A percentile compares a stretch with the other conserved stretches of the same genome.
These are phyloP conservation scores for Kodamaea jinghongensis DNA, from an alignment of 805 yeast species.

Conservation along the genomic window DNA sequence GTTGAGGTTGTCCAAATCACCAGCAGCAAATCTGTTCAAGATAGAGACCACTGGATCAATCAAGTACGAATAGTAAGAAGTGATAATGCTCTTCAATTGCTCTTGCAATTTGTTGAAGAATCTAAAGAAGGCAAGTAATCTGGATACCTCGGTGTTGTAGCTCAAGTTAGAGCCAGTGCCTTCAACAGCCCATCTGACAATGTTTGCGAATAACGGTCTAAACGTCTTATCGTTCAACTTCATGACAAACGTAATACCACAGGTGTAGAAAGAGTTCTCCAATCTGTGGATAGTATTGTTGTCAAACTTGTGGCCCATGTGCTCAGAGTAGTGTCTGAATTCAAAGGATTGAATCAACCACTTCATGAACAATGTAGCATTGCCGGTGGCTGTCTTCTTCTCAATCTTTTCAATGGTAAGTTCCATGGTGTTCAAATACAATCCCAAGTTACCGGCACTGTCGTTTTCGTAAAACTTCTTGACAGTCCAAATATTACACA, in stretches of 20 bases:
- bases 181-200: constrained; percentile 89
- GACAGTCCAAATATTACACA: constrained; percentile 60
- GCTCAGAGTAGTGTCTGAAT: constrained; percentile 50
- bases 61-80: constrained; percentile 82
- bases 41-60: constrained; percentile 67
- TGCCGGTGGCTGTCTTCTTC: constrained; percentile 71
- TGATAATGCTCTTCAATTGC: constrained; percentile 79
- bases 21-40: constrained; percentile 47
- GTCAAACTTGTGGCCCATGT: constrained; percentile 48
- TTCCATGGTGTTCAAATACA: constrained; percentile 68
- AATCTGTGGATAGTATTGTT: constrained; percentile 74
- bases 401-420: constrained; percentile 62
- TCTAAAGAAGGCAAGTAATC: constrained; percentile 74
- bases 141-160: constrained; percentile 47
- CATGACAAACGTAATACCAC: constrained; percentile 77
- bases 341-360: constrained; percentile 72
- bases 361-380: constrained; percentile 63
- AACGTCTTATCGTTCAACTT: constrained; percentile 91
- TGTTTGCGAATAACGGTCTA: constrained; percentile 84
- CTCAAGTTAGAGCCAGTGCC: constrained; percentile 64
- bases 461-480: constrained; percentile 33
- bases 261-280: constrained; percentile 70
- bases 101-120: constrained; percentile 85
- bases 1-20: constrained; percentile 43
- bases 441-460: constrained; percentile 49